Conservation (phyloP, 257 asterid genomes). For the Solanum dulcamara region DNA sequence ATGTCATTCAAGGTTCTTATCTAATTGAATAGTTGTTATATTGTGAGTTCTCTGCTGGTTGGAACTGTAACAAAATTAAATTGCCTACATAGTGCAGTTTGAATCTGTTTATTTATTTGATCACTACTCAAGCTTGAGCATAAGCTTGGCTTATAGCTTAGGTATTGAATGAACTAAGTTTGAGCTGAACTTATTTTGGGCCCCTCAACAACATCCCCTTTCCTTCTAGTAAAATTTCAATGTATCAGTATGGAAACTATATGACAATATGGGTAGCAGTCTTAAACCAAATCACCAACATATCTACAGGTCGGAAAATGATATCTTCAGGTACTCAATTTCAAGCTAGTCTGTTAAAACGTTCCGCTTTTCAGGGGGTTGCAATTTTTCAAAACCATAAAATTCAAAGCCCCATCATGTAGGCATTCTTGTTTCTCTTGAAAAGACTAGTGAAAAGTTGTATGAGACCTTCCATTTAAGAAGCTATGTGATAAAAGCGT, state of each 20-base stretch:
- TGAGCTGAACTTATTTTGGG: not conserved
- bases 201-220: not conserved
- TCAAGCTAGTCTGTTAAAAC: not conserved
- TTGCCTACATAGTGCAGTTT: not conserved
- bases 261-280: not conserved
- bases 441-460: not conserved
- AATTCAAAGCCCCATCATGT: not conserved
- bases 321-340: not conserved
- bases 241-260: not conserved
- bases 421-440: not conserved
- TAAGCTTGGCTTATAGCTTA: not conserved
- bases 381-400: not conserved
- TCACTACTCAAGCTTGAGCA: not conserved
- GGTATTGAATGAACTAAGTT: not conserved
- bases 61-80: not conserved
- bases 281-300: not conserved
- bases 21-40: not conserved
- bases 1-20: constrained; percentile 69
- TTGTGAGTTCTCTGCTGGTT: not conserved
- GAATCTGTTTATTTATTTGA: not conserved
- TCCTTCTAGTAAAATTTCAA: not conserved
- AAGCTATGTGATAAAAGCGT: not conserved
- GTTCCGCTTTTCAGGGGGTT: not conserved
- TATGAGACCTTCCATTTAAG: not conserved
- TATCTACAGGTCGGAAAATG: not conserved